These are phyloP conservation scores for Parachlorella kessleri DNA, from an alignment of 139 green algal genomes.

Conservation along the genomic window DNA sequence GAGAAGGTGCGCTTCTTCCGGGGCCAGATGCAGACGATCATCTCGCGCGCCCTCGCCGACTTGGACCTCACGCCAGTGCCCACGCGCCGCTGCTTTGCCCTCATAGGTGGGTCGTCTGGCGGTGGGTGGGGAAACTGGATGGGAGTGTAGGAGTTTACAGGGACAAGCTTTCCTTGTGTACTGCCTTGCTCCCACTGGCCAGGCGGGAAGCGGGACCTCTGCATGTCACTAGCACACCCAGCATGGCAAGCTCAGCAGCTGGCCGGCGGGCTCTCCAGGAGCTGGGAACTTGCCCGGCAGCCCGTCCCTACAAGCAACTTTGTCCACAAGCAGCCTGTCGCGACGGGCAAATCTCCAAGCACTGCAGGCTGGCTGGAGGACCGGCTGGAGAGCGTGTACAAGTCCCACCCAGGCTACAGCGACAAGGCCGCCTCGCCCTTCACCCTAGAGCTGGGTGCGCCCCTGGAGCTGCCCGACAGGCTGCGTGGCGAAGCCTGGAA, in stretches of 20 bases:
- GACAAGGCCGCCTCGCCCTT: constrained; percentile 80
- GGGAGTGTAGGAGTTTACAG: too few species aligned
- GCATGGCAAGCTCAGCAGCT: too few species aligned
- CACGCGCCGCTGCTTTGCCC: constrained; percentile 88
- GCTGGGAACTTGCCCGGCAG: too few species aligned
- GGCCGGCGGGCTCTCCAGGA: too few species aligned
- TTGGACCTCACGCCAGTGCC: constrained; percentile 88
- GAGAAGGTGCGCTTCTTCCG: constrained; percentile 90
- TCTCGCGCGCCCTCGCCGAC: constrained; percentile 90
- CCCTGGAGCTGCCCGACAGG: constrained; percentile 88
- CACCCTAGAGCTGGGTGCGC: constrained; percentile 78
- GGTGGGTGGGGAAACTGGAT: too few species aligned
- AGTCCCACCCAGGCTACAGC: constrained; percentile 80
- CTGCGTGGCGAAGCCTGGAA: constrained; percentile 94
- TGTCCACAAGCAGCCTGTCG: too few species aligned
- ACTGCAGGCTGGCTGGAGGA: constrained; percentile 89
- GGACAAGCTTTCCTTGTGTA: too few species aligned
- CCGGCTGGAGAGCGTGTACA: constrained; percentile 88
- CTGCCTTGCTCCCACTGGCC: too few species aligned
- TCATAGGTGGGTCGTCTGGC: constrained; percentile 88
- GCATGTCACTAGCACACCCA: too few species aligned
- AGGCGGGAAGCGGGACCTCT: too few species aligned
- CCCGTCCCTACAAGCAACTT: too few species aligned
- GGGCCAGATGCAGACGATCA: constrained; percentile 99
- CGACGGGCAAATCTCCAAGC: too few species aligned